phyloP scores from a whole-genome alignment of 2,329 filamentous ascomycete genomes.

The Aspergillus texensis region DNA sequence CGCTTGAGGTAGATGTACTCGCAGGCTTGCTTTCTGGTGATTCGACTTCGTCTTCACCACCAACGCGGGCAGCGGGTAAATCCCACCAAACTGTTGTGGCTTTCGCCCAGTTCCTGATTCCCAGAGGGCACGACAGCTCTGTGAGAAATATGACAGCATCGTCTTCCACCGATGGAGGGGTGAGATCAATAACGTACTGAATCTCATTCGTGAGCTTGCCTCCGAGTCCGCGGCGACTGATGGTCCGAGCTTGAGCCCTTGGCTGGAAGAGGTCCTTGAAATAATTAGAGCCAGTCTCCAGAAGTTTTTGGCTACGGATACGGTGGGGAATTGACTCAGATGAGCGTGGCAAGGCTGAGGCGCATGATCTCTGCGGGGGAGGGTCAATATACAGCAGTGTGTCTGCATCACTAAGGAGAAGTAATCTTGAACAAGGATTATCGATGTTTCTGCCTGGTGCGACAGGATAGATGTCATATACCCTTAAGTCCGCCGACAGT shows the following conservation, averaged over 20 bases:
- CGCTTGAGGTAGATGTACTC: background rate
- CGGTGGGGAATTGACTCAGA: slow-evolving; percentile 32
- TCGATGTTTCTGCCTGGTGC: background rate
- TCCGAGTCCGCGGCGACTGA: slow-evolving; percentile 33
- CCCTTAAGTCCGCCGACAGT: background rate
- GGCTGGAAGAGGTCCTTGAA: slow-evolving; percentile 35
- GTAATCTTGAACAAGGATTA: slow-evolving; percentile 1
- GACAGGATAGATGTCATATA: background rate
- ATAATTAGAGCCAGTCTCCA: slow-evolving; percentile 32
- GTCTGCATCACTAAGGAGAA: slow-evolving; percentile 31
- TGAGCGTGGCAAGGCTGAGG: slow-evolving; percentile 17
- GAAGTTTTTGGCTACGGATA: slow-evolving; percentile 36
- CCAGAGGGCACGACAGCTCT: slow-evolving; percentile 60
- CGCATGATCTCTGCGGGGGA: slow-evolving; percentile 24
- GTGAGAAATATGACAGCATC: slow-evolving; percentile 63
- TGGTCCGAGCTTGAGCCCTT: slow-evolving; percentile 28
- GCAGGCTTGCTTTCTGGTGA: background rate
- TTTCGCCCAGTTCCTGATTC: slow-evolving; percentile 59
- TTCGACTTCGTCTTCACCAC: slow-evolving; percentile 52
- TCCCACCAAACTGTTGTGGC: slow-evolving; percentile 37
- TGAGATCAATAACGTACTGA: slow-evolving; percentile 65
- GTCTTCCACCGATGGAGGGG: slow-evolving; percentile 63
- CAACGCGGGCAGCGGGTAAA: slow-evolving; percentile 46
- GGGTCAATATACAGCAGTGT: slow-evolving; percentile 43
- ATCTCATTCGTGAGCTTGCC: slow-evolving; percentile 45